These are phyloP conservation scores for Mucor lusitanicus DNA, from an alignment of 371 early-diverging fungal species.

Conservation along the genomic window DNA sequence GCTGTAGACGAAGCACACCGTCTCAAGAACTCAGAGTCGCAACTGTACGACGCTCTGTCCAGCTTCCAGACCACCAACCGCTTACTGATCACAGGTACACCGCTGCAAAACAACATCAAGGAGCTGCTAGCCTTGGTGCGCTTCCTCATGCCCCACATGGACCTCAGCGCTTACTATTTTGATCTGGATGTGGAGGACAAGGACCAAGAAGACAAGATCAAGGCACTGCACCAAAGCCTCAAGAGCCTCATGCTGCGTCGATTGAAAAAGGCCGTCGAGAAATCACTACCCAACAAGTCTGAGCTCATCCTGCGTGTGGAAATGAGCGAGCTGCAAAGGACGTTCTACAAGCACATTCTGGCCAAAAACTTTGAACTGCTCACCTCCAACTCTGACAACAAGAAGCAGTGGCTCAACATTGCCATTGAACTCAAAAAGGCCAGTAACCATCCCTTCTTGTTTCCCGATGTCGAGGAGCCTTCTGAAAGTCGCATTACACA, in stretches of 20 bases:
- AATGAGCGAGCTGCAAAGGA: conserved; percentile 86
- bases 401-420: conserved; percentile 91
- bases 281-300: conserved; percentile 91
- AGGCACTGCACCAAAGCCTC: conserved; percentile 80
- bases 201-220: conserved; percentile 82
- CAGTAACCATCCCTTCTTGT: conserved; percentile 98
- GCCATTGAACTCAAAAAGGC: conserved; percentile 98
- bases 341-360: conserved; percentile 91
- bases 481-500: conserved; percentile 70
- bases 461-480: conserved; percentile 84
- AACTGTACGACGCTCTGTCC: conserved; percentile 80
- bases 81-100: conserved; percentile 89
- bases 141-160: conserved; percentile 87
- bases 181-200: conserved; percentile 63
- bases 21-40: conserved; percentile 87
- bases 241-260: conserved; percentile 93
- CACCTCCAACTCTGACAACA: conserved; percentile 79
- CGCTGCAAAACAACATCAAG: conserved; percentile 87
- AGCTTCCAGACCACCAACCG: conserved; percentile 79
- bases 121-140: conserved; percentile 80
- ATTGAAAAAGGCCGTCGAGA: conserved; percentile 97
- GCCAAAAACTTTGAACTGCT: conserved; percentile 93
- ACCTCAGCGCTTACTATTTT: conserved; percentile 59
- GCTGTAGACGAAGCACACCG: conserved; percentile 94
- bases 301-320: conserved; percentile 96